These are phyloP conservation scores for Isabelozyma rhagii DNA, from an alignment of 805 yeast genomes.

Conservation along the genomic window DNA sequence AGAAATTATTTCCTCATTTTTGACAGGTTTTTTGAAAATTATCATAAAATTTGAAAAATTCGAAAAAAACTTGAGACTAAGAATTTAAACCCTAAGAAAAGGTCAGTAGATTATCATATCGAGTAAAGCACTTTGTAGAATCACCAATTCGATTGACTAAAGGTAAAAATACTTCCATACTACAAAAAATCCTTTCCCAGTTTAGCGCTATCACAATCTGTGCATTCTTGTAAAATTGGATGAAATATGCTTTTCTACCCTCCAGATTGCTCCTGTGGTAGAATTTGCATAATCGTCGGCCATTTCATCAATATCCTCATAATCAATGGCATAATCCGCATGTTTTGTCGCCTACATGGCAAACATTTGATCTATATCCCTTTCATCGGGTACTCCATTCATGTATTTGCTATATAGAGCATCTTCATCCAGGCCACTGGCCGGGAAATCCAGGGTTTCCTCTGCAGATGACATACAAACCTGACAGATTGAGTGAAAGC, in stretches of 20 bases:
- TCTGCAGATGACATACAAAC: neutral
- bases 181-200: neutral
- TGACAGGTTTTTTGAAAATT: neutral
- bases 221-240: no score
- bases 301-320: slow-evolving; percentile 89
- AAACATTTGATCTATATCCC: slow-evolving; percentile 37
- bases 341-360: slow-evolving; percentile 50
- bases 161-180: no score
- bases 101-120: neutral
- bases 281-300: slow-evolving; percentile 61
- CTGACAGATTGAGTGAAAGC: no score
- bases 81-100: neutral
- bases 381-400: slow-evolving; percentile 31
- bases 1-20: neutral
- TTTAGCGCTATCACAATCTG: no score
- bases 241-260: no score
- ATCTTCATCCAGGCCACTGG: slow-evolving; percentile 6
- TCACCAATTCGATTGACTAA: no score
- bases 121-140: neutral
- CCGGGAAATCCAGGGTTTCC: neutral
- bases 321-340: slow-evolving; percentile 90
- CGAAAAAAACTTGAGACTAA: no score
- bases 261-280: no score
- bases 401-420: slow-evolving; percentile 13
- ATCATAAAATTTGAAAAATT: neutral